Conservation (phyloP, 805 yeast genomes). For the Pichia manshurica region DNA sequence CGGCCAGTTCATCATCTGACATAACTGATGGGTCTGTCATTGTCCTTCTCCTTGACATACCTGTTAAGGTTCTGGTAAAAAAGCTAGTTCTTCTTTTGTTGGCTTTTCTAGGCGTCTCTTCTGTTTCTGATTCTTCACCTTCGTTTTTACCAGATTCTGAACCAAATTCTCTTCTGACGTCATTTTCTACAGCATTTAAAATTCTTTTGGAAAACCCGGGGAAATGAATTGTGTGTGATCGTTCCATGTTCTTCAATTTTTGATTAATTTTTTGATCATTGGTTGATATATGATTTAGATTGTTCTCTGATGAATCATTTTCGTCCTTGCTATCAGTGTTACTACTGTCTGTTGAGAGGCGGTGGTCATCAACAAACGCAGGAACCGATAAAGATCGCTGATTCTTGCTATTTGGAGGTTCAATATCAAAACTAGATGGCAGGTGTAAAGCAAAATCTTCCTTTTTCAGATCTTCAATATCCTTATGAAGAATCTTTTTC, state of each 20-base stretch:
- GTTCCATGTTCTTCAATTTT: background rate
- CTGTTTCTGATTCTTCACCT: background rate
- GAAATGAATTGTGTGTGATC: conserved; percentile 8
- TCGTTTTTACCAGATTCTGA: background rate
- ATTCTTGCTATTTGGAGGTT: background rate
- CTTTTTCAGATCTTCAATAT: background rate
- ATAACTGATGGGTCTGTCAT: conserved; percentile 9
- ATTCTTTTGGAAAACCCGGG: conserved; percentile 7
- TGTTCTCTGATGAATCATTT: background rate
- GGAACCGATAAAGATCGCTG: conserved; percentile 6
- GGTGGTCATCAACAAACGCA: background rate
- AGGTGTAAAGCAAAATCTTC: conserved; percentile 1
- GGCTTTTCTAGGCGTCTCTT: background rate
- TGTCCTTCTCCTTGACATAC: conserved; percentile 7
- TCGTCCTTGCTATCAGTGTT: background rate
- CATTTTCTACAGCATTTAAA: conserved; percentile 1
- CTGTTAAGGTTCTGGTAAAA: conserved; percentile 18
- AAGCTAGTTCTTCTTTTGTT: conserved; percentile 10
- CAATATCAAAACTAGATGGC: conserved; percentile 1
- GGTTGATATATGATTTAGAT: background rate
- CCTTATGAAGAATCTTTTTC: background rate
- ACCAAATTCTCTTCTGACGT: background rate
- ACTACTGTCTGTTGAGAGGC: background rate
- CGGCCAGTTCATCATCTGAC: conserved; percentile 29
- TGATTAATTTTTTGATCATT: conserved; percentile 3